phyloP scores from a whole-genome alignment of 83 land plant genomes.

The Diphasiastrum complanatum region DNA sequence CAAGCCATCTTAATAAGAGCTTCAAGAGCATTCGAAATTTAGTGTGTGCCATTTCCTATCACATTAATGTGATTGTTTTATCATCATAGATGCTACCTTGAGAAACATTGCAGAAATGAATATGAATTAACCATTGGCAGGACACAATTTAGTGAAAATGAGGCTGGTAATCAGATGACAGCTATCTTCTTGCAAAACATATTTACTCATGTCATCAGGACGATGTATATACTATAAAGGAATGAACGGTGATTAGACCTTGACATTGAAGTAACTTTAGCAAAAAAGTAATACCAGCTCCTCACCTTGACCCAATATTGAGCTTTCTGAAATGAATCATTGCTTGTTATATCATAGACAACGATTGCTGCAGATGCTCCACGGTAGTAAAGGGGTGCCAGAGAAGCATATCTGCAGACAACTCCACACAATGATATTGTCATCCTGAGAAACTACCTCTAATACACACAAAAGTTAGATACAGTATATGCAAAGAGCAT shows the following conservation, averaged over 20 bases:
- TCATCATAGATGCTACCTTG: no score
- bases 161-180: no score
- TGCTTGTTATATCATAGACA: slow-evolving; percentile 87
- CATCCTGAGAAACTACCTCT: slow-evolving; percentile 10
- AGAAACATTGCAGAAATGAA: no score
- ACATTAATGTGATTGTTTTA: no score
- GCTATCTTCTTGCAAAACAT: neutral
- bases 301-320: slow-evolving; percentile 94
- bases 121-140: no score
- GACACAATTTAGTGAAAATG: no score
- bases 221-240: no score
- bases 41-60: no score
- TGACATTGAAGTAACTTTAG: slow-evolving; percentile 1
- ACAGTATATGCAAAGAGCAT: neutral
- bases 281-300: neutral
- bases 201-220: neutral
- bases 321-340: slow-evolving; percentile 82
- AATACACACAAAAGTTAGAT: neutral
- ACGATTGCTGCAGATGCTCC: slow-evolving; percentile 94
- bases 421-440: neutral
- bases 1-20: no score
- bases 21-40: no score
- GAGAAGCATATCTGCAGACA: slow-evolving; percentile 68
- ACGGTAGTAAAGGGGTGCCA: slow-evolving; percentile 92
- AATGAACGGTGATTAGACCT: no score